Conservation (phyloP, 352 stramenopile species). For the Phytophthora sansomeana region DNA sequence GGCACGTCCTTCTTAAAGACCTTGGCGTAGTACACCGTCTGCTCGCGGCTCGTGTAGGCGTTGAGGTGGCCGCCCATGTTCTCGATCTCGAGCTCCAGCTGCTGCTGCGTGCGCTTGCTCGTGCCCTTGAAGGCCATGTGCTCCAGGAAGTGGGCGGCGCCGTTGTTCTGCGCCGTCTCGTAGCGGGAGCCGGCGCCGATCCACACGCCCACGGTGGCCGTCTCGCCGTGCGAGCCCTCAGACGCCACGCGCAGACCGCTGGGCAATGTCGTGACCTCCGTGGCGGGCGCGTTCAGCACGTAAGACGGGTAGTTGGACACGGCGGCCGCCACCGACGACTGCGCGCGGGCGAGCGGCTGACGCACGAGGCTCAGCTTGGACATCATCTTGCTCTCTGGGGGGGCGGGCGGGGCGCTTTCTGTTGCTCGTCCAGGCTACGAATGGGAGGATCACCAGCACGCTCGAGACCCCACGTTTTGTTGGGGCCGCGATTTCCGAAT, state of each 20-base stretch:
- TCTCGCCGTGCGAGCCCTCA: slow-evolving; percentile 96
- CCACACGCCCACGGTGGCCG: slow-evolving; percentile 98
- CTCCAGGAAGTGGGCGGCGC: slow-evolving; percentile 99
- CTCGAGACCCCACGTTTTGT: slow-evolving; percentile 39
- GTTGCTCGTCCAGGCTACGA: slow-evolving; percentile 45
- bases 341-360: slow-evolving; percentile 67
- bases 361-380: slow-evolving; percentile 68
- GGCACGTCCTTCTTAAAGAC: slow-evolving; percentile 99
- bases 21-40: slow-evolving; percentile 99
- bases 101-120: slow-evolving; percentile 95
- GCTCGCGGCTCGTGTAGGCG: slow-evolving; percentile 99
- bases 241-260: slow-evolving; percentile 98
- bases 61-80: slow-evolving; percentile 99
- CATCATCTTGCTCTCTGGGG: slow-evolving; percentile 52
- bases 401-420: slow-evolving; percentile 10
- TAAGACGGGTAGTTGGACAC: slow-evolving; percentile 89
- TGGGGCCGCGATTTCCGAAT: slow-evolving; percentile 18
- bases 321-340: slow-evolving; percentile 73
- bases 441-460: slow-evolving; percentile 44
- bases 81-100: slow-evolving; percentile 99
- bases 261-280: slow-evolving; percentile 96
- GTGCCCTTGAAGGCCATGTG: slow-evolving; percentile 99
- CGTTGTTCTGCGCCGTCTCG: slow-evolving; percentile 99
- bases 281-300: slow-evolving; percentile 94
- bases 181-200: slow-evolving; percentile 97